Conservation (phyloP, 805 yeast species). For the Sungouiella blattae region DNA sequence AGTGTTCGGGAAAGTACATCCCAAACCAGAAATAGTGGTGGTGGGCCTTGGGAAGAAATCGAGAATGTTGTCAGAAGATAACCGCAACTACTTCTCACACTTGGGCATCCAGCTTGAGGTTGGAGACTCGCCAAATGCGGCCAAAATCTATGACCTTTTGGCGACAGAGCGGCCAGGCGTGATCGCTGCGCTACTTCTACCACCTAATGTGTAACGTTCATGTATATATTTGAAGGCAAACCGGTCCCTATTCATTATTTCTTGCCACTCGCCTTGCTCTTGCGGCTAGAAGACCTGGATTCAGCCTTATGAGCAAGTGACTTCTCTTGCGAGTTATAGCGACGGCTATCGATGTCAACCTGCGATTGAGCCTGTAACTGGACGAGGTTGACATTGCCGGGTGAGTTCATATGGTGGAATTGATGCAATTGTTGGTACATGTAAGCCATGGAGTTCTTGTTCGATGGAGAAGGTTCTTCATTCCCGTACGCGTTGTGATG, state of each 20-base stretch:
- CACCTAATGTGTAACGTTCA: conserved; percentile 56
- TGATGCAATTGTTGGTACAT: conserved; percentile 11
- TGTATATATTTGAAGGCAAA: too few relatives aligned
- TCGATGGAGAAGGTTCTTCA: conserved; percentile 10
- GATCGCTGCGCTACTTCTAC: conserved; percentile 69
- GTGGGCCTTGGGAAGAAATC: conserved; percentile 68
- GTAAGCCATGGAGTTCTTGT: conserved; percentile 9
- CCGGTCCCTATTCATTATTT: too few relatives aligned
- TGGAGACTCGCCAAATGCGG: conserved; percentile 61
- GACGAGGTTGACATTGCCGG: too few relatives aligned
- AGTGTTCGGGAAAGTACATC: conserved; percentile 55
- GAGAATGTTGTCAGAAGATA: conserved; percentile 58
- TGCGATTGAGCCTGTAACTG: too few relatives aligned
- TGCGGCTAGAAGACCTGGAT: too few relatives aligned
- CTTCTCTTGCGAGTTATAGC: too few relatives aligned
- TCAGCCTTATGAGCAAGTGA: too few relatives aligned
- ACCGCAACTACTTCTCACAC: conserved; percentile 44
- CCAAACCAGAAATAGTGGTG: conserved; percentile 73
- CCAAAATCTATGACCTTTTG: conserved; percentile 64
- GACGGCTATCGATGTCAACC: too few relatives aligned
- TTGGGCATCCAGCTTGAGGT: conserved; percentile 72
- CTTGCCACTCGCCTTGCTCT: too few relatives aligned
- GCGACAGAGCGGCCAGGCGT: conserved; percentile 77
- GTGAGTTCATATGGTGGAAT: conserved; percentile 4
- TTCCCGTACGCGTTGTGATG: background rate